Evolutionary conservation across 495 filamentous ascomycete genomes (phyloP), one percentile per base, ranked within the genome.

Genomic region (Penicillium mononematosum): DNA sequence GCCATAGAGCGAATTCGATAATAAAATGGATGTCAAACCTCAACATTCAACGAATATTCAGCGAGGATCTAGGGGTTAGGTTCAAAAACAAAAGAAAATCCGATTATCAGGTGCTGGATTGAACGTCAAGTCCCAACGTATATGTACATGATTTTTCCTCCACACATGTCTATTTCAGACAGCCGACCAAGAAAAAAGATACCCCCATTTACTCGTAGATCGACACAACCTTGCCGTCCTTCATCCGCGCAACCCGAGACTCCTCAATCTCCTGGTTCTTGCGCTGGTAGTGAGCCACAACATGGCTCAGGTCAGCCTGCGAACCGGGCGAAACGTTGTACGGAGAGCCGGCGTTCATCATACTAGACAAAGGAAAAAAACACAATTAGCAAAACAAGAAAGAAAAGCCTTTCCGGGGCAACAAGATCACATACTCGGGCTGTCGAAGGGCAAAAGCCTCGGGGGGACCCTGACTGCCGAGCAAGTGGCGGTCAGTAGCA

Each of bases 261-360:
- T 71, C 80, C 56, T 88, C 80, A 38, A 76, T 70, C 45, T 83
- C 79, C 64, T 67, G 70, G 63, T 84, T 81, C 66, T 83, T 58
- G 58, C 78, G 77, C 66, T 85, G 67, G 62, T 87, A 89, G 70
- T 88, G 82, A 24, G 78, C 83, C 44, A 82, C 81, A 25, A 88
- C 74, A 38, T 78, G 64, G 69, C 81, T 81, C 50, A 90, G 74
- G 60, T 88, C 82, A 32, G 78, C 78, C 53, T 76, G 71, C 31
- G 80, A 79, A 47, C 87, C 87, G 31, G 87, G 82, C 25, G 77
- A 60, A 45, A 88, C 80, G 65, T 89, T 89, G 68, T 73, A 85
- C 1, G 85, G 86, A 1, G 82, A 79, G 29, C 80, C 80, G 29
- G 72, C 60, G 60, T 87, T 86, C 71, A 90, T 52, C 45, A 69